Percentiles rank a stretch among this genome's conserved stretches.
phyloP scores from a whole-genome alignment of 495 filamentous ascomycete species.

The Lophiostoma macrostomum region DNA sequence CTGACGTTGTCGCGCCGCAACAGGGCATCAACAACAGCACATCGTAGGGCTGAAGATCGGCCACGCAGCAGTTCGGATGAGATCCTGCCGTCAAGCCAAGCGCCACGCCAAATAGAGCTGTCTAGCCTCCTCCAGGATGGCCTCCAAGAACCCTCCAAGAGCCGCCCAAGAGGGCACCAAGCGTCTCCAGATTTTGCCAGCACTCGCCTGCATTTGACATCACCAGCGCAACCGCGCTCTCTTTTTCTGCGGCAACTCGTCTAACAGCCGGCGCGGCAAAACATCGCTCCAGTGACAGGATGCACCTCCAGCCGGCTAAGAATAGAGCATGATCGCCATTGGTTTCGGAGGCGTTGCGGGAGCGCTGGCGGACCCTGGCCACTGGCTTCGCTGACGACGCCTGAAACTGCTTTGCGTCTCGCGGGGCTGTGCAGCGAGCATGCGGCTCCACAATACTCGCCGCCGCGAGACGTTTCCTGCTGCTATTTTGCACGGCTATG shows the following conservation, averaged over 20 bases:
- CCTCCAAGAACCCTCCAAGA: background rate
- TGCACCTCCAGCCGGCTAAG: background rate
- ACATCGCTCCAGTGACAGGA: background rate
- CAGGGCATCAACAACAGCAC: no score
- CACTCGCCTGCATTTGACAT: background rate
- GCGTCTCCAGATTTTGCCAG: background rate
- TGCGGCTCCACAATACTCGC: conserved; percentile 11
- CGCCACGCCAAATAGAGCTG: background rate
- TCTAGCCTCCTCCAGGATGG: background rate
- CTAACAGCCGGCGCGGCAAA: background rate
- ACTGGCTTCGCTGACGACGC: conserved; percentile 18
- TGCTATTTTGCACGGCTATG: background rate
- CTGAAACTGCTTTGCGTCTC: conserved; percentile 11
- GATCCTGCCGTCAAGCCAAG: background rate
- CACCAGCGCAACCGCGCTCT: background rate
- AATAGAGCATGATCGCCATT: conserved; percentile 6
- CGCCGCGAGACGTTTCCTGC: background rate
- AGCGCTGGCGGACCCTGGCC: background rate
- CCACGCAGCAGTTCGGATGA: background rate
- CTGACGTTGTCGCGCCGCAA: no score
- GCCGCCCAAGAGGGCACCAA: background rate
- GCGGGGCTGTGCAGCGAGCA: conserved; percentile 3
- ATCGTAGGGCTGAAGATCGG: conserved; percentile 18
- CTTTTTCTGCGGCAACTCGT: background rate
- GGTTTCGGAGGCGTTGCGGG: conserved; percentile 7